Evolutionary conservation across 441 rosid species (phyloP), one percentile per base, ranked within the genome.

Genomic region (Aquilaria agallochum): DNA sequence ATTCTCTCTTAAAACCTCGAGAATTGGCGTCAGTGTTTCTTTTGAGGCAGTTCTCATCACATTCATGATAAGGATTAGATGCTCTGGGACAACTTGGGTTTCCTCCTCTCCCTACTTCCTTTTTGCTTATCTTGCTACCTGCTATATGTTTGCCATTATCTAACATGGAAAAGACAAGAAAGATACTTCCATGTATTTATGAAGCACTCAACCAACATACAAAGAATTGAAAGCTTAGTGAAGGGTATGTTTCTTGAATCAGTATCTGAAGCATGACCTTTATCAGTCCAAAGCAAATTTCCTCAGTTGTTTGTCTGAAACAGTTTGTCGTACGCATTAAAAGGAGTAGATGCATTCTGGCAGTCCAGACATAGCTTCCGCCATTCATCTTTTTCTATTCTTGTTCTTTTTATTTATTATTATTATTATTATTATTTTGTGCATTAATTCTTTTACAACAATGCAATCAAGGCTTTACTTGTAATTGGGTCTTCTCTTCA

Each of bases 291-390:
- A 20, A 54, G 14, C 10, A 31, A 52, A 31, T 36, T 9, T 55
- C 31, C 49, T 27, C 20, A 42, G 61, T 20, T 48, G 56, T 56
- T 48, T 31, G 27, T 59, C 33, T 42, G 55, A 75, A 69, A 78
- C 97, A 94, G 67, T 12, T 77, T 83, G 67, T 81, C 84, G 57
- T 96, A 94, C 76, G 84, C 93, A 72, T 94, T 96, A 66, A 83
- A 89, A 5, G 96, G 97, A 65, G 90, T 90, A 6, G 77, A 4
- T 55, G 78, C 84, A 60, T 88, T 90, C 15, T 62, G 59, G 46
- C 98, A 93, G 27, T 78, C 73, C 2, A 83, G 86, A 60, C 85
- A 89, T 11, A 76, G 80, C 68, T 76, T 83, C 58, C 78, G 45
- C 45, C 7, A 5, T 40, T 7, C 45, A 40, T 40, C 45, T 40